Conservation (phyloP, 2,329 filamentous ascomycete genomes). For the Botrytis elliptica region DNA sequence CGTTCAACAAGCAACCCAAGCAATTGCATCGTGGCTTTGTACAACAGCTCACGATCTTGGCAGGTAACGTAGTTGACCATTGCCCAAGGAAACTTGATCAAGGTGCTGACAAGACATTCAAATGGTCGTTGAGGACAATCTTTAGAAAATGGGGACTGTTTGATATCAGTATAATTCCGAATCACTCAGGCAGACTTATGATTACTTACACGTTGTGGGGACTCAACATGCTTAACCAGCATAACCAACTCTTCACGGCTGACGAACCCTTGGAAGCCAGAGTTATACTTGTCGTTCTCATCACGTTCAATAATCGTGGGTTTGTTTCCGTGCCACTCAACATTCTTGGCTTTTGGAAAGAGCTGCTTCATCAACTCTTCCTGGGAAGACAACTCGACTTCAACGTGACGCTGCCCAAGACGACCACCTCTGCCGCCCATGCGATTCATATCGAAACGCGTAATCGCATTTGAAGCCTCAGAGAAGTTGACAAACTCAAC, state of each 20-base stretch:
- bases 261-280: conserved; percentile 60
- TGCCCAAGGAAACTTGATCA: conserved; percentile 56
- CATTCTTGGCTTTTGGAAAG: conserved; percentile 57
- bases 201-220: conserved; percentile 57
- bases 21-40: conserved; percentile 50
- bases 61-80: conserved; percentile 57
- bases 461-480: conserved; percentile 54
- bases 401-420: conserved; percentile 57
- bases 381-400: conserved; percentile 57
- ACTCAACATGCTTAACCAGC: conserved; percentile 62
- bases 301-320: conserved; percentile 45
- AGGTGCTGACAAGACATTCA: conserved; percentile 63
- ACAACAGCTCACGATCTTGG: conserved; percentile 54
- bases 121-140: conserved; percentile 64
- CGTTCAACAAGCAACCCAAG: conserved; percentile 47
- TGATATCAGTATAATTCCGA: conserved; percentile 19
- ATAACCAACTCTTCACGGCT: conserved; percentile 62
- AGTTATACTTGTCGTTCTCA: conserved; percentile 42
- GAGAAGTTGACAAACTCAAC: conserved; percentile 55
- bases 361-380: conserved; percentile 58
- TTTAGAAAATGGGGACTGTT: conserved; percentile 57
- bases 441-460: conserved; percentile 46
- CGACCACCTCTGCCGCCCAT: conserved; percentile 45
- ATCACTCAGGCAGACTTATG: neutral
- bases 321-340: conserved; percentile 52